Evolutionary conservation across 2,329 filamentous ascomycete genomes (phyloP), one percentile per base, ranked within the genome.

Genomic region (Rhinocladiella mackenziei): DNA sequence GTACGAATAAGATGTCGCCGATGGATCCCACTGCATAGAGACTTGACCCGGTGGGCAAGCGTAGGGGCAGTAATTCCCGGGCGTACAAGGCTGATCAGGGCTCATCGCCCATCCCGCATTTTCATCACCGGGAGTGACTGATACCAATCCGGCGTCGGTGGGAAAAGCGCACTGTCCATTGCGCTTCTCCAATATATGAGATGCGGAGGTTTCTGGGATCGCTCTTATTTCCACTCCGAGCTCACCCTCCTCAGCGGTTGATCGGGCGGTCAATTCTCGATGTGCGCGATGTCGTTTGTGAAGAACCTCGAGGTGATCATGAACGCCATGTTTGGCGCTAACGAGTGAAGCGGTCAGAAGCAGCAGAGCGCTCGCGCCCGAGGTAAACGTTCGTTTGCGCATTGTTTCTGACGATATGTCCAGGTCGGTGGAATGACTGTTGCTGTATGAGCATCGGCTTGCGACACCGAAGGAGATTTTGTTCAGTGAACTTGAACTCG

Each of bases 81-180:
- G 75, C 46, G 69, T 71, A 63, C 86, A 89, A 41, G 75, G 62
- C 61, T 84, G 77, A 62, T 89, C 81, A 3, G 85, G 84, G 58
- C 82, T 84, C 78, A 89, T 81, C 30, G 85, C 86, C 81, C 85
- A 91, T 50, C 86, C 86, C 37, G 72, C 82, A 66, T 91, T 91
- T 61, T 68, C 60, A 31, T 63, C 62, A 39, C 69, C 69, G 3
- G 83, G 83, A 7, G 83, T 85, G 39, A 91, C 74, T 10, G 77
- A 63, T 32, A 88, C 77, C 58, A 89, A 66, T 40, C 83, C 82
- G 20, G 77, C 73, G 58, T 84, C 73, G 23, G 71, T 68, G 8
- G 86, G 85, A 57, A 89, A 84, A 42, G 71, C 59, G 65, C 86
- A 89, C 44, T 71, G 66, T 37, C 66, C 67, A 25, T 69, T 68